These are phyloP conservation scores for Chlorencoelia australis DNA, from an alignment of 2,329 filamentous ascomycete genomes.

Conservation along the genomic window DNA sequence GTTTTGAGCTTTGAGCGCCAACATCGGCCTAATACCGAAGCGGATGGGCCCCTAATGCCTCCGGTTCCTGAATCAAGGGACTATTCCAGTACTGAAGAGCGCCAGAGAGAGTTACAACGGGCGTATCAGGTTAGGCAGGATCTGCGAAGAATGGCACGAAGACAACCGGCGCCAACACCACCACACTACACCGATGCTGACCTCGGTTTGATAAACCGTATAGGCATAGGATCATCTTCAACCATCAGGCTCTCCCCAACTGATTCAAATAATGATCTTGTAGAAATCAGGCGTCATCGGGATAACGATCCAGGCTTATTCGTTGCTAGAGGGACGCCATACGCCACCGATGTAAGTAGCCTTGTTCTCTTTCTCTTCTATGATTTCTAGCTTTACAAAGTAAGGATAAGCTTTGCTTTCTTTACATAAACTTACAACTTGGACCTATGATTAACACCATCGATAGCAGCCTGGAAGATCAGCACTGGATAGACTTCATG, in stretches of 20 bases:
- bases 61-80: conserved; percentile 21
- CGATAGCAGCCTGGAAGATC: no score
- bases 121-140: conserved; percentile 14
- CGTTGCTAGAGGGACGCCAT: no score
- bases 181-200: conserved; percentile 19
- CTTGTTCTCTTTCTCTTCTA: no score
- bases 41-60: conserved; percentile 20
- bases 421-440: no score
- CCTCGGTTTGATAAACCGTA: conserved; percentile 10
- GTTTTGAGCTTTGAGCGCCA: conserved; percentile 16
- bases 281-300: no score
- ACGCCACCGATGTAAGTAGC: no score
- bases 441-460: no score
- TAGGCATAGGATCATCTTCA: conserved; percentile 12
- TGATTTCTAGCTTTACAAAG: no score
- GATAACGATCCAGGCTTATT: no score
- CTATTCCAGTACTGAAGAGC: conserved; percentile 7
- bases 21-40: conserved; percentile 9
- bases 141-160: conserved; percentile 15
- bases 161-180: conserved; percentile 16
- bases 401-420: no score
- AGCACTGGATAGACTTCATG: no score
- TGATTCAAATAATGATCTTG: conserved; percentile 1
- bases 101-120: conserved; percentile 14
- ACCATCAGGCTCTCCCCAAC: conserved; percentile 11